A percentile compares a stretch with the other conserved stretches of the same genome.
phyloP scores from a whole-genome alignment of 495 filamentous ascomycete species.

The Aspergillus biplanus region DNA sequence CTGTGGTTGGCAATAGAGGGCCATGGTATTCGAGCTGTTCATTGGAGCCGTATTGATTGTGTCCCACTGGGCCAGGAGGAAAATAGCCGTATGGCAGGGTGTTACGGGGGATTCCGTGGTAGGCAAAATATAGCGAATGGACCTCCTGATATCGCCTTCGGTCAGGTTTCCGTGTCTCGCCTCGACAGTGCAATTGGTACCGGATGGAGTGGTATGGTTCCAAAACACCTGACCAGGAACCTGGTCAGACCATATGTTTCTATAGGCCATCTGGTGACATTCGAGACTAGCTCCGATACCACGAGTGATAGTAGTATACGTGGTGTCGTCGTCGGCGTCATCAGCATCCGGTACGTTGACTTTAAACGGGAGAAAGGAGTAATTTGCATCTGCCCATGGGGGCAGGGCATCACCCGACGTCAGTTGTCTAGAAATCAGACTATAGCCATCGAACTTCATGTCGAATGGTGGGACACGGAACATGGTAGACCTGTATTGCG shows the following conservation, averaged over 20 bases:
- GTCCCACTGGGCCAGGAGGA: constrained; percentile 20
- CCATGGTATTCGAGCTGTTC: background rate
- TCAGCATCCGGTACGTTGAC: constrained; percentile 11
- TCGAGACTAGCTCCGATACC: constrained; percentile 24
- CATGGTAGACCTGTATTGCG: constrained; percentile 16
- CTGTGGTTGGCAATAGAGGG: constrained; percentile 25
- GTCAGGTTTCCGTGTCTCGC: background rate
- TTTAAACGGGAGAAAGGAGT: constrained; percentile 19
- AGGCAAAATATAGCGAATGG: constrained; percentile 17
- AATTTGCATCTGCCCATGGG: constrained; percentile 20
- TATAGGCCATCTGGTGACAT: constrained; percentile 12
- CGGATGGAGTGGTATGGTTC: constrained; percentile 9
- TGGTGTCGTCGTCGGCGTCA: constrained; percentile 6
- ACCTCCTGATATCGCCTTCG: background rate
- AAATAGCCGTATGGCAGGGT: constrained; percentile 13
- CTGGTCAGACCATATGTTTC: background rate
- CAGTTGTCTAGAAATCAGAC: constrained; percentile 17
- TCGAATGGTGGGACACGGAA: constrained; percentile 16
- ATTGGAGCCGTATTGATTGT: background rate
- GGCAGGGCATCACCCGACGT: constrained; percentile 1
- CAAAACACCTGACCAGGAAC: constrained; percentile 7
- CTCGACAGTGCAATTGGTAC: constrained; percentile 16
- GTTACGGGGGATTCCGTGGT: constrained; percentile 1
- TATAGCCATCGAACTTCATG: constrained; percentile 16
- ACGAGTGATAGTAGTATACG: constrained; percentile 20